Conservation (phyloP, 2,329 filamentous ascomycete species). For the Epichloe aotearoae region DNA sequence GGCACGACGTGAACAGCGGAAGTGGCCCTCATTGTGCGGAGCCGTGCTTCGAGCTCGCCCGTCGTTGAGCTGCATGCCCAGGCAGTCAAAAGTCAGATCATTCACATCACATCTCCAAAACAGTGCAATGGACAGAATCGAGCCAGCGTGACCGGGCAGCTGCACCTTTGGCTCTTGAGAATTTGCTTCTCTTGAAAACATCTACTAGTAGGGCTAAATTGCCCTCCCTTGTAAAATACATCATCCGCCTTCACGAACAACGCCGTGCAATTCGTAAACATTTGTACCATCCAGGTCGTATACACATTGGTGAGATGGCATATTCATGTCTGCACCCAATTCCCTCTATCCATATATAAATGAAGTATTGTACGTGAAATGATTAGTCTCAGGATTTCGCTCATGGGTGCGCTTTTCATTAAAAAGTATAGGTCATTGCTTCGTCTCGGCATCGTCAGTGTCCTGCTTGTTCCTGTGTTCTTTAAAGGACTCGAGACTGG, state of each 20-base stretch:
- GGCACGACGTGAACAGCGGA: too few species aligned
- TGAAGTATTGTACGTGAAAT: not conserved
- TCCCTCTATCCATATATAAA: not conserved
- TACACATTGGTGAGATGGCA: not conserved
- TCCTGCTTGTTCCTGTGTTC: not conserved
- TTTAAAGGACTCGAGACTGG: constrained; percentile 19
- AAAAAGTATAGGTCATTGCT: not conserved
- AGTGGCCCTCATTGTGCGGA: not conserved
- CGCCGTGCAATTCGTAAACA: not conserved
- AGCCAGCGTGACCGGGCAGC: too few species aligned
- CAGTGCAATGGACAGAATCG: too few species aligned
- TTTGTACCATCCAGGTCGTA: not conserved
- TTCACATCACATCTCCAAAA: too few species aligned
- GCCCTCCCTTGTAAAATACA: not conserved
- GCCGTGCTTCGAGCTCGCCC: not conserved
- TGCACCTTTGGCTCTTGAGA: not conserved
- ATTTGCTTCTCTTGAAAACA: not conserved
- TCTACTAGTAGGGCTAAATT: not conserved
- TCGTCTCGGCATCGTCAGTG: not conserved
- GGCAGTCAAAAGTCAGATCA: too few species aligned
- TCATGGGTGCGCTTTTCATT: not conserved
- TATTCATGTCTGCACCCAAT: not conserved
- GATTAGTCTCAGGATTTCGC: not conserved
- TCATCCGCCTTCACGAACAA: not conserved
- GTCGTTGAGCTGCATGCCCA: too few species aligned